These are phyloP conservation scores for Neurospora pannonica DNA, from an alignment of 495 filamentous ascomycete genomes.

Conservation along the genomic window DNA sequence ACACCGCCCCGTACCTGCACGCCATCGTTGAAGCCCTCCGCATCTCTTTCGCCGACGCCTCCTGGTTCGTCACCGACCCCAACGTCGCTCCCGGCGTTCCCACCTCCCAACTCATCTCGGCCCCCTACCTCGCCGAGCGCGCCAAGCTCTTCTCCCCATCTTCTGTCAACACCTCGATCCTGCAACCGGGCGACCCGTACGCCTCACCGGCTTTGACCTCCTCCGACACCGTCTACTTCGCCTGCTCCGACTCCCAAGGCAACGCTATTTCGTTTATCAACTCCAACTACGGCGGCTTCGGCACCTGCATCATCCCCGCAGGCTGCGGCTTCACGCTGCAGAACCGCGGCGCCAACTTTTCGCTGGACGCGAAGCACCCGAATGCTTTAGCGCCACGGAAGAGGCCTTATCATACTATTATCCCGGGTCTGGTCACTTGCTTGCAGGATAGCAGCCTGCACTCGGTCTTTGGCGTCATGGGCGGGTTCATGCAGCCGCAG, in stretches of 20 bases:
- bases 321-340: conserved; percentile 88
- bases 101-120: conserved; percentile 49
- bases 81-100: conserved; percentile 53
- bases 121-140: conserved; percentile 30
- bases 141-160: conserved; percentile 29
- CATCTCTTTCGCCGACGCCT: conserved; percentile 84
- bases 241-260: conserved; percentile 65
- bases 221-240: conserved; percentile 92
- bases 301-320: conserved; percentile 72
- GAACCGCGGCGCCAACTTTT: conserved; percentile 86
- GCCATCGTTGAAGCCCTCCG: conserved; percentile 82
- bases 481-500: conserved; percentile 98
- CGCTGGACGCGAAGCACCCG: conserved; percentile 54
- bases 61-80: conserved; percentile 85
- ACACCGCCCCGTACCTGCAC: conserved; percentile 67
- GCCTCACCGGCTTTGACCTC: conserved; percentile 47
- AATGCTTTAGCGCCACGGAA: conserved; percentile 76
- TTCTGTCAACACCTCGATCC: conserved; percentile 11
- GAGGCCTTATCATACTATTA: conserved; percentile 95
- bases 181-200: conserved; percentile 49
- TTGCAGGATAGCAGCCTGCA: conserved; percentile 60
- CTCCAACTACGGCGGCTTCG: conserved; percentile 87
- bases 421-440: conserved; percentile 83
- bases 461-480: conserved; percentile 90
- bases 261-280: conserved; percentile 97